Evolutionary conservation across 768 basidiomycete genomes (phyloP), one percentile per base, ranked within the genome.

Genomic region (Boletus speciosus): DNA sequence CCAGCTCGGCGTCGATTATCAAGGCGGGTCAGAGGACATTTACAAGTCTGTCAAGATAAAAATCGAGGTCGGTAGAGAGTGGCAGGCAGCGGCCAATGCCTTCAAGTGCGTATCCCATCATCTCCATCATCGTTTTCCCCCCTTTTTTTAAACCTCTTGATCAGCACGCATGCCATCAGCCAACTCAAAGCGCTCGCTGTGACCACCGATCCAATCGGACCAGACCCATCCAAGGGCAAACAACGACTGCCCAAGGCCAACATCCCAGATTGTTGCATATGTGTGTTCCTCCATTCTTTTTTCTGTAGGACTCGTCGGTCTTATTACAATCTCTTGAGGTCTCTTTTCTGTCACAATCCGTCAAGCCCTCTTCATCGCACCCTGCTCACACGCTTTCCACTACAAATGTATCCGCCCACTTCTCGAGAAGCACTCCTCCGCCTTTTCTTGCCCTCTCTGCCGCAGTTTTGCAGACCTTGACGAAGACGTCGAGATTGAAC

Each of bases 31-130:
- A 7, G 94, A 98, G 75, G 95, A 98, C 71, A 93, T 96, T 49
- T 98, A 96, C 72, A 89, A 97, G 74, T 92, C 90, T 54, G 92
- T 98, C 55, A 98, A 96, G 81, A 97, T 99, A 68, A 81, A 90
- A 60, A 77, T 98, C 47, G 96, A 99, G 73, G 71, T 98, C 16
- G 84, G 84, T 9, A 74, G 95, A 56, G 94, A 94, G 69, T 98
- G 94, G 96, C 93, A 97, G 69, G 76, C 84, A 2, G 81, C 76
- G 0, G 83, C 85, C 0, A 98, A 98, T 74, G 89, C 85, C 39
- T 99, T 97, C 91, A 99, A 98, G 56, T 63, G 14, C 35, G 60
- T 45, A 37, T 19, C 42, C n/a, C 5, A n/a, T 8, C n/a, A 36
- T 48, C 4, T 14, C 6, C 3, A 3, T 7, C 19, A 7, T 49